A percentile compares a stretch with the other conserved stretches of the same genome.
Evolutionary conservation across 352 stramenopile species (phyloP).

Genomic region (Pythium grandisporangium): DNA sequence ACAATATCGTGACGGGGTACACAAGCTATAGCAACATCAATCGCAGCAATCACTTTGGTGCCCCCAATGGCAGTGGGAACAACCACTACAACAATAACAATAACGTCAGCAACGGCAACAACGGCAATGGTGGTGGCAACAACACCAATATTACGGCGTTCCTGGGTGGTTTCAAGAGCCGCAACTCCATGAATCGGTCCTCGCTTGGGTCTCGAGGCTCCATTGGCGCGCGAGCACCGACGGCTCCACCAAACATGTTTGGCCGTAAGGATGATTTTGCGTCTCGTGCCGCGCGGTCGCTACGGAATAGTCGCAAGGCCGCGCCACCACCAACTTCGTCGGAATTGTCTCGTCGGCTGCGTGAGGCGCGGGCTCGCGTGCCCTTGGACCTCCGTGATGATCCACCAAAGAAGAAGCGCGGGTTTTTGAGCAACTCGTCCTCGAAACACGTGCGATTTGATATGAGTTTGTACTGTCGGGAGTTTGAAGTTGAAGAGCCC

Average conservation of each 20-base stretch:
- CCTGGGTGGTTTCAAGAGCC: slow-evolving; percentile 19
- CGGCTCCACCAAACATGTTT: too few species aligned
- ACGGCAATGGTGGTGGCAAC: too few species aligned
- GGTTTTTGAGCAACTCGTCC: slow-evolving; percentile 8
- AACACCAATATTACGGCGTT: slow-evolving; percentile 22
- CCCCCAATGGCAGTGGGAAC: not conserved
- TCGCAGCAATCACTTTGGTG: too few species aligned
- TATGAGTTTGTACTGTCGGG: slow-evolving; percentile 14
- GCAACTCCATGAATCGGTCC: slow-evolving; percentile 13
- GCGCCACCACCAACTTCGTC: slow-evolving; percentile 11
- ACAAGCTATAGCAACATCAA: too few species aligned
- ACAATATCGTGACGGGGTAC: too few species aligned
- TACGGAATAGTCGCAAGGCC: slow-evolving; percentile 17
- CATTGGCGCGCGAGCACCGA: slow-evolving; percentile 9
- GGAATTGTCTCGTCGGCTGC: slow-evolving; percentile 17
- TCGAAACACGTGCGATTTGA: slow-evolving; percentile 16
- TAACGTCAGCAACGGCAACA: slow-evolving; percentile 9
- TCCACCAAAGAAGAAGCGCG: slow-evolving; percentile 7
- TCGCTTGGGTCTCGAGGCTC: slow-evolving; percentile 7
- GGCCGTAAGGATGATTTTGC: slow-evolving; percentile 17
- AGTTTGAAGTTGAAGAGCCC: slow-evolving; percentile 22
- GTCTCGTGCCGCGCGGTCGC: slow-evolving; percentile 14
- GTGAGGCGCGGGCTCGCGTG: slow-evolving; percentile 17
- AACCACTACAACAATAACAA: slow-evolving; percentile 12
- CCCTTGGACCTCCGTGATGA: slow-evolving; percentile 15